phyloP scores from a whole-genome alignment of 371 early-diverging fungal genomes.

The Paraphysoderma sedebokerense region DNA sequence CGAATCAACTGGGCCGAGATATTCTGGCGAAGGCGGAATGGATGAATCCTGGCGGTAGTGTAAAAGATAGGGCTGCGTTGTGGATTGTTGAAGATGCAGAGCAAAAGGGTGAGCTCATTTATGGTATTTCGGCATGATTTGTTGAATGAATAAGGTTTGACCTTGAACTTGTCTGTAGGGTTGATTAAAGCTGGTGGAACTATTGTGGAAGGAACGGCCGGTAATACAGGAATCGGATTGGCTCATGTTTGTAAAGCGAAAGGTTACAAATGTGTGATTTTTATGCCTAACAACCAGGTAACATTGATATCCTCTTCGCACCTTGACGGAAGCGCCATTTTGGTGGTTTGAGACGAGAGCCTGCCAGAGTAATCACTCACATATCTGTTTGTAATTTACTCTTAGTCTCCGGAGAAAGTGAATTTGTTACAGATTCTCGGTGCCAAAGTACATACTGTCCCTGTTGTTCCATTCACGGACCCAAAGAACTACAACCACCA shows the following conservation, averaged over 20 bases:
- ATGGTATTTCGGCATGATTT: neutral
- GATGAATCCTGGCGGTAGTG: slow-evolving; percentile 96
- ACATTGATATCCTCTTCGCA: slow-evolving; percentile 3
- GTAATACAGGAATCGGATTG: slow-evolving; percentile 88
- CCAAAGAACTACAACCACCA: slow-evolving; percentile 91
- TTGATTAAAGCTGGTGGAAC: slow-evolving; percentile 78
- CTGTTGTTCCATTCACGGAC: slow-evolving; percentile 79
- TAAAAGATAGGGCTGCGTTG: slow-evolving; percentile 90
- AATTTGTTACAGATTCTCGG: slow-evolving; percentile 80
- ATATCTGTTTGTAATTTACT: too few relatives aligned
- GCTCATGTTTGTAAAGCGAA: slow-evolving; percentile 88
- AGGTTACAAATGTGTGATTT: slow-evolving; percentile 91
- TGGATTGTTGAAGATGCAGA: slow-evolving; percentile 88
- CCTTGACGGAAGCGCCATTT: neutral
- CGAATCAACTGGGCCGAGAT: slow-evolving; percentile 68
- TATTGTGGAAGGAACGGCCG: slow-evolving; percentile 84
- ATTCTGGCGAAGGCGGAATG: slow-evolving; percentile 90
- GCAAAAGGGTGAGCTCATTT: slow-evolving; percentile 22
- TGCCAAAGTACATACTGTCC: slow-evolving; percentile 74
- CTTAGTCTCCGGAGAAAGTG: slow-evolving; percentile 75
- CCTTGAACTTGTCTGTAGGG: slow-evolving; percentile 20
- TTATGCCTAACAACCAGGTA: slow-evolving; percentile 91
- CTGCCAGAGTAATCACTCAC: too few relatives aligned
- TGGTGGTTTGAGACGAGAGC: neutral
- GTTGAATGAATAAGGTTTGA: neutral